Evolutionary conservation across 2,329 filamentous ascomycete species (phyloP).

Genomic region (Trichocomaceae sp.): DNA sequence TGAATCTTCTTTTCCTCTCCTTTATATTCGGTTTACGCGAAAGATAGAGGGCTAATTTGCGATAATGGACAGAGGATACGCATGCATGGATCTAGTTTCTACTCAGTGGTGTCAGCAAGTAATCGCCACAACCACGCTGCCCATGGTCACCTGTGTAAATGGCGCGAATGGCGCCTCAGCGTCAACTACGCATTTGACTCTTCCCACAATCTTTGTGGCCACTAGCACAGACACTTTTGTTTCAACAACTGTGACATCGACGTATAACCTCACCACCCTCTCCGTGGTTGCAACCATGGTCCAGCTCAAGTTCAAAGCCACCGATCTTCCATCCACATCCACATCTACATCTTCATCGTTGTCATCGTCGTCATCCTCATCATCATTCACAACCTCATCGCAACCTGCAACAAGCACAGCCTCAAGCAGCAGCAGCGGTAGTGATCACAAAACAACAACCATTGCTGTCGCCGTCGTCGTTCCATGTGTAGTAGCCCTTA

Average conservation of each 20-base stretch:
- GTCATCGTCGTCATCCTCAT: background rate
- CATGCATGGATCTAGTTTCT: background rate
- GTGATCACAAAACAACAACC: background rate
- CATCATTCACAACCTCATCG: background rate
- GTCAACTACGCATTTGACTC: background rate
- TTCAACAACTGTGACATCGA: too few relatives aligned
- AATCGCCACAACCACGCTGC: background rate
- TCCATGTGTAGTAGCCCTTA: background rate
- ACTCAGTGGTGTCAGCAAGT: background rate
- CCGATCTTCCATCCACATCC: background rate
- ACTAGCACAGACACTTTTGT: background rate
- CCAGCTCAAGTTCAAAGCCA: conserved; percentile 1
- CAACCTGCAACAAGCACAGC: background rate
- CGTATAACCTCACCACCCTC: background rate
- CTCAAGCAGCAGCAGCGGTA: background rate
- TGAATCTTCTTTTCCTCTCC: background rate
- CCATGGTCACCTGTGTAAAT: background rate
- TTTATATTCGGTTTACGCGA: too few relatives aligned
- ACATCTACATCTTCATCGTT: background rate
- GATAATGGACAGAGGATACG: conserved; percentile 1
- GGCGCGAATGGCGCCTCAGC: background rate
- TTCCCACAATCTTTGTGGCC: background rate
- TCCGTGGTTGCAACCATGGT: background rate
- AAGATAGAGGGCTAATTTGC: background rate
- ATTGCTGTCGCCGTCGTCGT: conserved; percentile 4